Base-by-base conservation (phyloP, 2,329 filamentous ascomycete genomes). In the Rhynchosporium graminicola region DNA sequence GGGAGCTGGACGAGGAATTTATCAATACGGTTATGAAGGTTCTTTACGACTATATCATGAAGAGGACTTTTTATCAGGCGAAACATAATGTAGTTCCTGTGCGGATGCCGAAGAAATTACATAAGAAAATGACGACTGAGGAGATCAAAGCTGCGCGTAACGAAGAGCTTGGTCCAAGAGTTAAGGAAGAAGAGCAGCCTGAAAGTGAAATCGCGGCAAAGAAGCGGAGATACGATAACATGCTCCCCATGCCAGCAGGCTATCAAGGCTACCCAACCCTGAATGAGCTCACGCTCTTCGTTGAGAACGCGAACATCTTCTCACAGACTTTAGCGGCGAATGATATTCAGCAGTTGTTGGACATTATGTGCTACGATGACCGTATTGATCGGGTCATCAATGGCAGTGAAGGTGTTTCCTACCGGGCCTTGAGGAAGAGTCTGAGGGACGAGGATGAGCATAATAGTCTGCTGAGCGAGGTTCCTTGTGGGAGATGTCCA, bases 401-500 rank as follows among this genome's bases (percentile, higher is more conserved):
- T 29, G 68, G 66, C 15, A 59, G 62, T 8, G 72, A 73, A 12
- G 73, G 71, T 13, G 68, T 74, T 20, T 70, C 72, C 4, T 78
- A 76, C 57, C 74, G 71, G 60, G 74, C 75, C 3, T 55, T 76
- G 12, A 63, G 73, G 28, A 68, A 66, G 54, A 66, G 62, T 20
- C 62, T 72, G 46, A 61, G 64, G 51, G 66, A 69, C 26, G 67
- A 79, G 76, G 63, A 78, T 82, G 61, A 81, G 77, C 47, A 61
- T 52, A 77, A 77, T 76, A 65, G 73, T 80, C 56, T 83, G 80
- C 56, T 88, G 68, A 96, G 91, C 1, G 92, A 97, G 75, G 88
- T 89, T 2, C 95, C 95, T 0, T 99, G 95, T 75, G 93, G 94
- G 1, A 83, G 87, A 60, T 99, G 95, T 76, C 95, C 95, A 0